A percentile compares a stretch with the other conserved stretches of the same genome.
Conservation (phyloP, 345 rosid species). For the Populus deltoides region DNA sequence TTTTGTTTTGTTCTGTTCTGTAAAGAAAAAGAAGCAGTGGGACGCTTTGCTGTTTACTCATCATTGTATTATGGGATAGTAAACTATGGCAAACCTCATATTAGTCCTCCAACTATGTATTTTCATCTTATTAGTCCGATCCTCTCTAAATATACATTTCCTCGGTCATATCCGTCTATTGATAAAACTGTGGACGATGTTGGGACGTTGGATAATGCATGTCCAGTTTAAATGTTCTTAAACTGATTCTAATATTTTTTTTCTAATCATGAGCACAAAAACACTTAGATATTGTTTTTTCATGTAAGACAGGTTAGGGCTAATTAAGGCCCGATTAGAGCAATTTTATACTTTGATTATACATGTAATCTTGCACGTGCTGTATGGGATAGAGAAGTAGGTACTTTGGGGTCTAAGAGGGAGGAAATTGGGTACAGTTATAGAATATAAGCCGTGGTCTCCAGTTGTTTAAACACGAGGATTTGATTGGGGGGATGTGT, state of each 20-base stretch:
- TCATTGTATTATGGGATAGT: neutral
- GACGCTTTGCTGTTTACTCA: conserved; percentile 21
- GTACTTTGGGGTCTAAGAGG: neutral
- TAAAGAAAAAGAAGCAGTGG: neutral
- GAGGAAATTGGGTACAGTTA: neutral
- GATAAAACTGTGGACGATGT: neutral
- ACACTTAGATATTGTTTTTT: too few species aligned
- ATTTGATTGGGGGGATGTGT: neutral
- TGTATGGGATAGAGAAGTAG: neutral
- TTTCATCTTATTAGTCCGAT: neutral
- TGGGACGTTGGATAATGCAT: too few species aligned
- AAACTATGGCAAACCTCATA: neutral
- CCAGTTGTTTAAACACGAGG: neutral
- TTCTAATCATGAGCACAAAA: too few species aligned
- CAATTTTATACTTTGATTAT: neutral
- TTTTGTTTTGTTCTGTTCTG: neutral
- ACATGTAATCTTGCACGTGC: neutral
- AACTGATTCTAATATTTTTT: neutral
- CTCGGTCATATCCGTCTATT: neutral
- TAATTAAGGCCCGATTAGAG: neutral
- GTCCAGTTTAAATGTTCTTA: neutral
- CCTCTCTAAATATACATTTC: neutral
- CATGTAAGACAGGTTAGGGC: neutral
- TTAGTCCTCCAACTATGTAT: neutral
- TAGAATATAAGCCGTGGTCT: neutral